Evolutionary conservation across 257 asterid genomes (phyloP).

Genomic region (Paulownia fortunei): DNA sequence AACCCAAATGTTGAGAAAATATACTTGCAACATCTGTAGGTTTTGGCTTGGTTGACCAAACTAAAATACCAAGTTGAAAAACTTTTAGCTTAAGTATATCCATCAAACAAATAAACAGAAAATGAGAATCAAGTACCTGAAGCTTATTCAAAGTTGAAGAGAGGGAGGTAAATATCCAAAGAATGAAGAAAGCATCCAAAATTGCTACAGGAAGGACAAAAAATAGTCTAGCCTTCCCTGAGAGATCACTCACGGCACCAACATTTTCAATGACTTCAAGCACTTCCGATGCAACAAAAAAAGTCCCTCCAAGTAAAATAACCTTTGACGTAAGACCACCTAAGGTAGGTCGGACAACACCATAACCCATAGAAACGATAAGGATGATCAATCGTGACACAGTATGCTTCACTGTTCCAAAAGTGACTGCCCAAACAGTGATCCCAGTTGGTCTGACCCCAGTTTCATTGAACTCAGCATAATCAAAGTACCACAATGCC

Average conservation of each 20-base stretch:
- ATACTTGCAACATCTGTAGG: not conserved
- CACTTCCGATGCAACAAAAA: conserved; percentile 84
- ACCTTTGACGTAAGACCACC: conserved; percentile 98
- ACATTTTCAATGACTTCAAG: conserved; percentile 91
- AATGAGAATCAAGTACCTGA: conserved; percentile 69
- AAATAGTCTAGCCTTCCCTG: conserved; percentile 90
- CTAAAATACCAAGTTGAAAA: not conserved
- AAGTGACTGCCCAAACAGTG: conserved; percentile 95
- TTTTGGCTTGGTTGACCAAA: not conserved
- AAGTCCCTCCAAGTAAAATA: conserved; percentile 87
- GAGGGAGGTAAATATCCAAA: conserved; percentile 92
- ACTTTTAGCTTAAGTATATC: not conserved
- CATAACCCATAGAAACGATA: conserved; percentile 95
- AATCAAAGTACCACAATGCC: conserved; percentile 97
- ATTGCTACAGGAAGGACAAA: conserved; percentile 90
- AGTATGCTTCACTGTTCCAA: conserved; percentile 88
- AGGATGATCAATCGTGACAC: conserved; percentile 79
- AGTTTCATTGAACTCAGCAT: conserved; percentile 84
- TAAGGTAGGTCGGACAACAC: conserved; percentile 94
- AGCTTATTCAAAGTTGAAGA: conserved; percentile 90
- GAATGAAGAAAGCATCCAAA: conserved; percentile 94
- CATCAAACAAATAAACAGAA: conserved; percentile 3
- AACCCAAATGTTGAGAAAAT: conserved; percentile 7
- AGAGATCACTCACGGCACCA: conserved; percentile 87
- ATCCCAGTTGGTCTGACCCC: conserved; percentile 89